Percentiles rank a stretch among this genome's conserved stretches.
Evolutionary conservation across 192 early-diverging fungal species (phyloP).

Genomic region (Powellomyces hirtus): DNA sequence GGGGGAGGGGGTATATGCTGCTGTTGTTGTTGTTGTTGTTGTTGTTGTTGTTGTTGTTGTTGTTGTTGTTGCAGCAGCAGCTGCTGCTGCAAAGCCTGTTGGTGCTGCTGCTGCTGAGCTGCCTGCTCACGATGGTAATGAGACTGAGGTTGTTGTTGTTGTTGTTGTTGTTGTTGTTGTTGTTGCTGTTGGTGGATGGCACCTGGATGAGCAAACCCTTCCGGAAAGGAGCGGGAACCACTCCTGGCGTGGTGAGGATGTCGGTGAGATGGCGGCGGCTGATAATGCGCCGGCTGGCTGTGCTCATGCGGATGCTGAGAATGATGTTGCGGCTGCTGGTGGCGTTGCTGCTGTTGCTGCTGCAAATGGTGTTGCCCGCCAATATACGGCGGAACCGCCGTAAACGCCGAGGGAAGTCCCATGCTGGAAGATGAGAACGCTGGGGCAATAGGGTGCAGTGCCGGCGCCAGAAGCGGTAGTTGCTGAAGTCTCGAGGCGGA

Average conservation of each 20-base stretch:
- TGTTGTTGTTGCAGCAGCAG: background rate
- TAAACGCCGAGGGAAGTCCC: background rate
- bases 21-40: background rate
- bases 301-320: background rate
- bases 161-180: background rate
- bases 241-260: background rate
- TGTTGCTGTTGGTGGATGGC: constrained; percentile 3
- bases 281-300: background rate
- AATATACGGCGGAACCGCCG: background rate
- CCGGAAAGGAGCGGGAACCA: background rate
- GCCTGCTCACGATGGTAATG: background rate
- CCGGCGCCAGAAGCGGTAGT: background rate
- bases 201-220: background rate
- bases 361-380: background rate
- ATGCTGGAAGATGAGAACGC: background rate
- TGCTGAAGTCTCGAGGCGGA: too few species aligned
- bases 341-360: constrained; percentile 3
- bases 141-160: background rate
- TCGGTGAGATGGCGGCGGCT: background rate
- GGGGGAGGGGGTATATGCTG: constrained; percentile 1
- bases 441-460: background rate
- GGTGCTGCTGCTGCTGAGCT: background rate
- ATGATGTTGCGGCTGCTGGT: background rate
- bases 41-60: background rate
- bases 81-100: background rate